Evolutionary conservation across 2,329 filamentous ascomycete genomes (phyloP).

Genomic region (Hypoxylon sp.): DNA sequence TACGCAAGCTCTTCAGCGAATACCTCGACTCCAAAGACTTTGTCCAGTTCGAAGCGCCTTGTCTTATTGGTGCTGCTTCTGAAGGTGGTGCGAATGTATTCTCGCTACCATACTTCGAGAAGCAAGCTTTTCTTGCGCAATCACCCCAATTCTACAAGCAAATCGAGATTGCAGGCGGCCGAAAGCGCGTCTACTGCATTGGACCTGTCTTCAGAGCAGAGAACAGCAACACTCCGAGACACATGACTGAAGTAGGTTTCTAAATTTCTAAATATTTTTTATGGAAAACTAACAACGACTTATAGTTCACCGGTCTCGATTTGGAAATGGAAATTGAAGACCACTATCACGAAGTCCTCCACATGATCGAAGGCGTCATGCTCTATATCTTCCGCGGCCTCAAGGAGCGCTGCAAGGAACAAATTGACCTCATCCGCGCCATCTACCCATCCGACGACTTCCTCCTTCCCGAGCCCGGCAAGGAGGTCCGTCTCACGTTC

Average conservation of each 20-base stretch:
- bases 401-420: conserved; percentile 74
- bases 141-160: conserved; percentile 92
- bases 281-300: conserved; percentile 21
- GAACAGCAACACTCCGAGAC: conserved; percentile 85
- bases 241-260: conserved; percentile 78
- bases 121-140: conserved; percentile 84
- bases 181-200: conserved; percentile 83
- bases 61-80: conserved; percentile 88
- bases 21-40: conserved; percentile 84
- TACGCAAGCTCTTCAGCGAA: conserved; percentile 79
- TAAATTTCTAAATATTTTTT: not conserved
- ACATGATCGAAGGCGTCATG: conserved; percentile 80
- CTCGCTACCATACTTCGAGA: conserved; percentile 88
- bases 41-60: conserved; percentile 89
- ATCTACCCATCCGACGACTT: conserved; percentile 85
- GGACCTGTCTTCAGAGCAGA: conserved; percentile 90
- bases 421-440: conserved; percentile 80
- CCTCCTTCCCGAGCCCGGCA: conserved; percentile 80
- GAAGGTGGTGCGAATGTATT: conserved; percentile 97
- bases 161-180: conserved; percentile 83
- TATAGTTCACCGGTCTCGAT: conserved; percentile 86
- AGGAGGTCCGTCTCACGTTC: conserved; percentile 83
- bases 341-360: conserved; percentile 80
- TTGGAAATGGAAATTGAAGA: conserved; percentile 90
- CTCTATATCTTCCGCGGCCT: conserved; percentile 85